phyloP scores from a whole-genome alignment of 2,329 filamentous ascomycete genomes.

The Alternaria rosae region DNA sequence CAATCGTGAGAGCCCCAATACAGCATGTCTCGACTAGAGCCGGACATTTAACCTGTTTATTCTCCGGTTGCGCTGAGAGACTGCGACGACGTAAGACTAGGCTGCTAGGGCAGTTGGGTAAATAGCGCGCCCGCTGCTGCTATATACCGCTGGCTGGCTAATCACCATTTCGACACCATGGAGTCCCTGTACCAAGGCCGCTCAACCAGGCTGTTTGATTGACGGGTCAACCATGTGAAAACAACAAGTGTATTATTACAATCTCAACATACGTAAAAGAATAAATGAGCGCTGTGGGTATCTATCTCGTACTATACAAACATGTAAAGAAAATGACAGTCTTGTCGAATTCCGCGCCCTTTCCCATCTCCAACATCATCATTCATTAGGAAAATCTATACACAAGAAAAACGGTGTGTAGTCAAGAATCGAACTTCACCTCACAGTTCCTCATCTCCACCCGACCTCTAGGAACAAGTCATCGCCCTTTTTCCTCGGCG shows the following conservation, averaged over 20 bases:
- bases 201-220: background rate
- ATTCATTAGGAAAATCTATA: conserved; percentile 9
- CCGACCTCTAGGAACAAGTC: conserved; percentile 64
- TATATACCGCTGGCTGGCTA: conserved; percentile 2
- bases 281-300: conserved; percentile 16
- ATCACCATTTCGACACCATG: background rate
- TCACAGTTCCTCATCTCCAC: conserved; percentile 13
- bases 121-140: conserved; percentile 1
- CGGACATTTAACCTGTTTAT: conserved; percentile 28
- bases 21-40: conserved; percentile 14
- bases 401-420: conserved; percentile 12
- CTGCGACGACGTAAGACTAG: conserved; percentile 9
- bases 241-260: background rate
- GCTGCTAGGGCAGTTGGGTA: conserved; percentile 16
- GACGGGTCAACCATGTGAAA: background rate
- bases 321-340: conserved; percentile 10
- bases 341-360: background rate
- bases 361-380: background rate
- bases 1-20: conserved; percentile 16
- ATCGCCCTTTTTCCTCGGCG: conserved; percentile 70
- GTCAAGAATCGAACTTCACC: conserved; percentile 8
- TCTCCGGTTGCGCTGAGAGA: conserved; percentile 17
- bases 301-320: conserved; percentile 17
- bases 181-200: conserved; percentile 5
- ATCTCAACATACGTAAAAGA: background rate